Conservation (phyloP, 352 stramenopile genomes). For the Globisporangium ultimum region DNA sequence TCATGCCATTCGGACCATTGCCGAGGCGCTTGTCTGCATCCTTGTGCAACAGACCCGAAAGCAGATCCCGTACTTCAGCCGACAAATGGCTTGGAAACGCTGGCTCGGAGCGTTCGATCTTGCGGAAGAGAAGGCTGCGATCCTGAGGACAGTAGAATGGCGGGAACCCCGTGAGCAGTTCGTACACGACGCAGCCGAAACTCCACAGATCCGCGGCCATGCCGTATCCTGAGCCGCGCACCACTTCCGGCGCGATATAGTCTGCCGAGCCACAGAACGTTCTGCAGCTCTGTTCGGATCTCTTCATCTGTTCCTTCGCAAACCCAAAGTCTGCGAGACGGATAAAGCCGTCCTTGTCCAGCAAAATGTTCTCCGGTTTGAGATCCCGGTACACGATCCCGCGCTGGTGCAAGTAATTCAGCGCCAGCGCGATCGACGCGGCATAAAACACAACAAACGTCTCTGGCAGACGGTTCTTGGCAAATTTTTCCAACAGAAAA, state of each 20-base stretch:
- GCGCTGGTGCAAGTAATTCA: conserved; percentile 84
- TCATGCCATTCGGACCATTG: conserved; percentile 52
- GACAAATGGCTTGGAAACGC: conserved; percentile 92
- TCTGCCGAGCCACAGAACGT: conserved; percentile 84
- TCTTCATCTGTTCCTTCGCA: conserved; percentile 47
- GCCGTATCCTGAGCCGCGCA: conserved; percentile 71
- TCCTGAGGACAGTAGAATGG: conserved; percentile 92
- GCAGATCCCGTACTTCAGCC: conserved; percentile 45
- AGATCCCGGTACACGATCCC: conserved; percentile 88
- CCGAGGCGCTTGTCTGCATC: conserved; percentile 54
- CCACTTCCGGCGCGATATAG: conserved; percentile 83
- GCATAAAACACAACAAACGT: conserved; percentile 94
- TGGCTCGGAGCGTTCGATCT: conserved; percentile 92
- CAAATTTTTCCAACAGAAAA: conserved; percentile 88
- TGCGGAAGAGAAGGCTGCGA: conserved; percentile 94
- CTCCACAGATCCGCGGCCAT: conserved; percentile 82
- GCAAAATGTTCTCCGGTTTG: conserved; percentile 90
- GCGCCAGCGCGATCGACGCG: conserved; percentile 94
- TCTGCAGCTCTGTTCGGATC: conserved; percentile 58
- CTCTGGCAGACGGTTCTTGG: conserved; percentile 93
- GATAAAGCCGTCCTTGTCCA: conserved; percentile 89
- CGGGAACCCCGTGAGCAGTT: conserved; percentile 80
- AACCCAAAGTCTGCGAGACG: conserved; percentile 85
- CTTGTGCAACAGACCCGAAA: conserved; percentile 63
- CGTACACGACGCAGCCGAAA: conserved; percentile 88